phyloP scores from a whole-genome alignment of 2,329 filamentous ascomycete species.

The Talaromyces verruculosus region DNA sequence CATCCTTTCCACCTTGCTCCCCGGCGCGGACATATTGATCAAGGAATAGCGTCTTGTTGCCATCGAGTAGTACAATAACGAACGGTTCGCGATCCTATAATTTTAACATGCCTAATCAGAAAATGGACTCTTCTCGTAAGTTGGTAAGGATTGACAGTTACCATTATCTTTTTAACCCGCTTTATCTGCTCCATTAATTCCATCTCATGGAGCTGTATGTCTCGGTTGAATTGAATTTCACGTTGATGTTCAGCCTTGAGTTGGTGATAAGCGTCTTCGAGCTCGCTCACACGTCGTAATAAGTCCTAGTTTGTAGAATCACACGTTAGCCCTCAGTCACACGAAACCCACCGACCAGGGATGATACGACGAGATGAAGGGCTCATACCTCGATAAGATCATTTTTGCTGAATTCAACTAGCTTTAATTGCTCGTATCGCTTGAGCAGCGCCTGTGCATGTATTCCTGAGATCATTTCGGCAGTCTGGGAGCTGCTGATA shows the following conservation, averaged over 20 bases:
- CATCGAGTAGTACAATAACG: slow-evolving; percentile 56
- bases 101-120: slow-evolving; percentile 9
- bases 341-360: slow-evolving; percentile 14
- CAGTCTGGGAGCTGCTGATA: slow-evolving; percentile 1
- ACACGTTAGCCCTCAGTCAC: slow-evolving; percentile 23
- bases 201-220: slow-evolving; percentile 49
- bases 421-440: slow-evolving; percentile 47
- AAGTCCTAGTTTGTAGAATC: slow-evolving; percentile 41
- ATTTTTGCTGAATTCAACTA: slow-evolving; percentile 49
- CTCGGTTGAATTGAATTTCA: slow-evolving; percentile 50
- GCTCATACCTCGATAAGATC: slow-evolving; percentile 48
- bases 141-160: slow-evolving; percentile 25
- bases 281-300: slow-evolving; percentile 44
- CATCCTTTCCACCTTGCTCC: slow-evolving; percentile 54
- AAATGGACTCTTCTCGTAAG: neutral
- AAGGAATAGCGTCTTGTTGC: slow-evolving; percentile 56
- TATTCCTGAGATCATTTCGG: slow-evolving; percentile 30
- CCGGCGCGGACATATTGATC: slow-evolving; percentile 52
- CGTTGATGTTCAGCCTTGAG: slow-evolving; percentile 50
- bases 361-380: neutral
- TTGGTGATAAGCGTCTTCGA: slow-evolving; percentile 46
- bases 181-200: slow-evolving; percentile 50
- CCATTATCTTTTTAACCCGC: slow-evolving; percentile 48
- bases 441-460: slow-evolving; percentile 38
- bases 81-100: slow-evolving; percentile 54